phyloP scores from a whole-genome alignment of 805 yeast genomes.

The Wickerhamomyces subpelliculosus region DNA sequence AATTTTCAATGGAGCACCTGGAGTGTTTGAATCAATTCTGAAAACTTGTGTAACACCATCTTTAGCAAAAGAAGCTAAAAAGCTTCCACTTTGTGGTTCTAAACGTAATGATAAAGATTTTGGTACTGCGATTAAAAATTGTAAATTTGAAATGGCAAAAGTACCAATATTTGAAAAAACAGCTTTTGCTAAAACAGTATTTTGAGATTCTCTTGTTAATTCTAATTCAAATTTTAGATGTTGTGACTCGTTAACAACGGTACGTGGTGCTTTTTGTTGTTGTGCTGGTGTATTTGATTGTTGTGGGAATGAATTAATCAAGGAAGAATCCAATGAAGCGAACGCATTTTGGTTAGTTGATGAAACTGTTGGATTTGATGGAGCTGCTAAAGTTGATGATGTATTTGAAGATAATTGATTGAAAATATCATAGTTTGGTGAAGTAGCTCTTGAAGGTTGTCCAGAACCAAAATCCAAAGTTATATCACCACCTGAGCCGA shows the following conservation, averaged over 20 bases:
- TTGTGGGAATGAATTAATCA: slow-evolving; percentile 13
- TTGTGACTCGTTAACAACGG: slow-evolving; percentile 35
- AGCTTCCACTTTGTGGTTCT: slow-evolving; percentile 54
- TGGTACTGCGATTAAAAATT: slow-evolving; percentile 67
- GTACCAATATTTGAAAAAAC: slow-evolving; percentile 44
- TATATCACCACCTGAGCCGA: slow-evolving; percentile 51
- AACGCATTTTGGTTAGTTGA: slow-evolving; percentile 2
- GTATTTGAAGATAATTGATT: slow-evolving; percentile 13
- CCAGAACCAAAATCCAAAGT: slow-evolving; percentile 29
- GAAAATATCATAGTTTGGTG: slow-evolving; percentile 20
- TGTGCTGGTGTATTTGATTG: slow-evolving; percentile 6
- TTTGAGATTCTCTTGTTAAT: slow-evolving; percentile 28
- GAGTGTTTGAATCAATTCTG: slow-evolving; percentile 26
- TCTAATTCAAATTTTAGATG: slow-evolving; percentile 44
- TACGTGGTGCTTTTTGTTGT: slow-evolving; percentile 16
- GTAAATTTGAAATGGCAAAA: slow-evolving; percentile 40
- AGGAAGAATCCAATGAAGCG: slow-evolving; percentile 10
- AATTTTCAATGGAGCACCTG: slow-evolving; percentile 46
- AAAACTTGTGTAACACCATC: slow-evolving; percentile 51
- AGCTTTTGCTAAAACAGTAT: slow-evolving; percentile 37
- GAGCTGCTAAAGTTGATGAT: slow-evolving; percentile 13
- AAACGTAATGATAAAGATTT: slow-evolving; percentile 50
- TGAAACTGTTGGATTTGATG: slow-evolving; percentile 5
- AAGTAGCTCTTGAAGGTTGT: slow-evolving; percentile 14
- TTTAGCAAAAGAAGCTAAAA: slow-evolving; percentile 38